Base-by-base conservation (phyloP, 1,139 yeast genomes). In the Saccharomyces hybrid region DNA sequence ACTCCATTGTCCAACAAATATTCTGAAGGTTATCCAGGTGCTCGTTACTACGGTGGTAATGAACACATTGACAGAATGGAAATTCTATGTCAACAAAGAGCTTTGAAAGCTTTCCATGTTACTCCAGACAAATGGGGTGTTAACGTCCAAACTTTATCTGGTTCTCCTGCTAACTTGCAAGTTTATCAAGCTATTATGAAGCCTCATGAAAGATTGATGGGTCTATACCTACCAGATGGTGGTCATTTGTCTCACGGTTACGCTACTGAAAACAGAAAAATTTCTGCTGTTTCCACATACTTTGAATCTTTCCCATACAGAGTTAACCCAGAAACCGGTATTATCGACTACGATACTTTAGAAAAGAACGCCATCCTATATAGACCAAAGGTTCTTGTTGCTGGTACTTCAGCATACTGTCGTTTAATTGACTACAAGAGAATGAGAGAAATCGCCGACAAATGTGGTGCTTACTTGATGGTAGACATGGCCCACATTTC, bases 401-500 rank as follows among this genome's bases (percentile, higher is more conserved):
- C 99, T 57, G 99, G 99, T 75, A 89, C 98, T 60, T 88, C 97
- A 60, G 98, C 99, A 60, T 93, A 93, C 80, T 87, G 96, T 73
- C 85, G 98, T 74, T 79, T 88, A 69, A 88, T 93, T 67, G 98
- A 93, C 76, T 93, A 91, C 81, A 84, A 85, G 76, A 86, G 90
- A 77, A 89, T 93, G 96, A 84, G 96, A 72, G 89, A 86, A 75
- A 91, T 93, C 66, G 97, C 99, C 58, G 97, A 93, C 76, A 84
- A 84, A 68, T 96, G 90, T 64, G 97, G 97, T 69, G 98, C 98
- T 54, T 93, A 91, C 76, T 80, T 93, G 66, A 84, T 93, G 75
- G 95, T 89, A 58, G 99, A 93, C 74, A 93, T 93, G 98, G 98
- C 99, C 48, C 99, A 93, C 75, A 93, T 93, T 65, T 88, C 97